Evolutionary conservation across 192 early-diverging fungal species (phyloP).

Genomic region (Piromyces finnis): DNA sequence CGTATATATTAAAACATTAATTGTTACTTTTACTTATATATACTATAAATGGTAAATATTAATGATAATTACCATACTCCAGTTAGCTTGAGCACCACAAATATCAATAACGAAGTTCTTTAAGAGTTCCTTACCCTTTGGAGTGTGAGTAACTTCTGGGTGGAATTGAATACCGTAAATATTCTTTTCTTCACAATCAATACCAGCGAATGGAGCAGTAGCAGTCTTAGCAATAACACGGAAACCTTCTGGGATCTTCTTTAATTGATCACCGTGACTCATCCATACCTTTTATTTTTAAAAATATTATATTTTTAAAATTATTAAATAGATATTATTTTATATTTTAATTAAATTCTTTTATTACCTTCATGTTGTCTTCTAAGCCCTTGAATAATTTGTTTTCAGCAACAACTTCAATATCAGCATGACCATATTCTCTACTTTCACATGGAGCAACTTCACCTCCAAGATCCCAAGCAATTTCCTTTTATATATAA

Average conservation of each 20-base stretch:
- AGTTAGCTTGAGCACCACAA: conserved; percentile 64
- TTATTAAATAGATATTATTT: too few relatives aligned
- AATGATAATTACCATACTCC: conserved; percentile 65
- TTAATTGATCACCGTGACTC: conserved; percentile 92
- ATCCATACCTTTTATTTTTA: conserved; percentile 67
- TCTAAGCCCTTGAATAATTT: conserved; percentile 55
- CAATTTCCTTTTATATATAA: conserved; percentile 46
- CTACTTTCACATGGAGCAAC: conserved; percentile 73
- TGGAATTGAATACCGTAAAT: conserved; percentile 98
- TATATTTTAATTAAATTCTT: too few relatives aligned
- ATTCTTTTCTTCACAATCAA: conserved; percentile 57
- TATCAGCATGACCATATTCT: conserved; percentile 84
- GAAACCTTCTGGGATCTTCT: conserved; percentile 64
- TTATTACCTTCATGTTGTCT: conserved; percentile 21
- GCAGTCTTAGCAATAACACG: conserved; percentile 63
- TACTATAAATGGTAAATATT: too few relatives aligned
- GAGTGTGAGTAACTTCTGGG: conserved; percentile 97
- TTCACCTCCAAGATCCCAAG: conserved; percentile 73
- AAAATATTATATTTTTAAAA: too few relatives aligned
- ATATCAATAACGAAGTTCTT: conserved; percentile 88
- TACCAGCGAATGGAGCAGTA: conserved; percentile 79
- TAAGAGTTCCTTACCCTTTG: conserved; percentile 59
- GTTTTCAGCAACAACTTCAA: conserved; percentile 43
- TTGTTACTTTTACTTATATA: too few relatives aligned
- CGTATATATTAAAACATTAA: too few relatives aligned